phyloP scores from a whole-genome alignment of 1,284 basidiomycete species.

The Leccinum pachyderme region DNA sequence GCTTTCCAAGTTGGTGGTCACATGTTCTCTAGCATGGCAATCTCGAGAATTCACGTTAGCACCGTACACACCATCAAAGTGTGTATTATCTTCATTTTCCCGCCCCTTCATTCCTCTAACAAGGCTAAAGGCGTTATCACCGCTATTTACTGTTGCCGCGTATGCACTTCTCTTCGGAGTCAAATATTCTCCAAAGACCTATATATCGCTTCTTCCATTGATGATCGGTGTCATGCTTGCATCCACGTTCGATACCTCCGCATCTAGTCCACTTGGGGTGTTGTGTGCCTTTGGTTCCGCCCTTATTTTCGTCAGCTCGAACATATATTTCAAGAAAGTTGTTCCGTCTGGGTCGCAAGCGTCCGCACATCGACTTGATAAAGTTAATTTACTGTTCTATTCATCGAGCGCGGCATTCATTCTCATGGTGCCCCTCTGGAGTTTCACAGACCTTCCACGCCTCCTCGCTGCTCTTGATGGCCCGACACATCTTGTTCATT shows the following conservation, averaged over 20 bases:
- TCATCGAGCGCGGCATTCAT: constrained; percentile 93
- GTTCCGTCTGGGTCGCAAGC: constrained; percentile 68
- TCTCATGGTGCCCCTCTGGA: constrained; percentile 93
- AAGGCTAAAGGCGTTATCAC: constrained; percentile 79
- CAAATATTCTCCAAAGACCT: constrained; percentile 89
- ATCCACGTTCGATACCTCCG: constrained; percentile 89
- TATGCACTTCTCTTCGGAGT: constrained; percentile 93
- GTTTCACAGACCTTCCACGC: constrained; percentile 78
- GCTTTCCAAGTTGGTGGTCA: constrained; percentile 96
- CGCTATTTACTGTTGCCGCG: constrained; percentile 93
- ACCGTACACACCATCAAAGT: constrained; percentile 99
- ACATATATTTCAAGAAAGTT: constrained; percentile 99
- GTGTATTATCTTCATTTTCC: constrained; percentile 21
- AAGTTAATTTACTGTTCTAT: constrained; percentile 95
- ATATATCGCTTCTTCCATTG: constrained; percentile 91
- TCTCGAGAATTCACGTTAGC: constrained; percentile 93
- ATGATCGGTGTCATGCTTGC: constrained; percentile 97
- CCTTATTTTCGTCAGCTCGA: constrained; percentile 94
- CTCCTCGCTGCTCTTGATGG: constrained; percentile 49
- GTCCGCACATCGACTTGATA: constrained; percentile 83
- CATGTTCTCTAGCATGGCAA: constrained; percentile 95
- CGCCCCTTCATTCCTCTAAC: constrained; percentile 7
- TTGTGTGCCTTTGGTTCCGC: constrained; percentile 93
- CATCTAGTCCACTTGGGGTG: constrained; percentile 80
- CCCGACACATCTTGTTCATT: constrained; percentile 46